Percentiles rank a stretch among this genome's conserved stretches.
These are phyloP conservation scores for Cladosporium sp. DNA, from an alignment of 2,329 filamentous ascomycete species.

Conservation along the genomic window DNA sequence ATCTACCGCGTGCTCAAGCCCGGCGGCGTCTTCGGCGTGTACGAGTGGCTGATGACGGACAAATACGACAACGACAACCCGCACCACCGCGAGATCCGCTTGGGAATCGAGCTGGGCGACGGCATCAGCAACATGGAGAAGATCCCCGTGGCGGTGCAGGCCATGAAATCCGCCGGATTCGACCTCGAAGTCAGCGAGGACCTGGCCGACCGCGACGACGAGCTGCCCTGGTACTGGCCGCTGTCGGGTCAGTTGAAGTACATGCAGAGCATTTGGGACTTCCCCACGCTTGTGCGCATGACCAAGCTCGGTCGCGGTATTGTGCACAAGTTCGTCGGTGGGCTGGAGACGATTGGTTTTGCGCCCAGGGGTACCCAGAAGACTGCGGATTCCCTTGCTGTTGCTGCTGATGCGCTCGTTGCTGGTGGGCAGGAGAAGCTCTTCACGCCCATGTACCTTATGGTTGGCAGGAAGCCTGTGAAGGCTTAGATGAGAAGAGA, in stretches of 20 bases:
- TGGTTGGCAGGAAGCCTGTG: conserved; percentile 81
- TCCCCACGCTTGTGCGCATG: conserved; percentile 83
- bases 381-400: conserved; percentile 84
- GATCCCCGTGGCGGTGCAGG: conserved; percentile 72
- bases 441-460: conserved; percentile 99
- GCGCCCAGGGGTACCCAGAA: conserved; percentile 84
- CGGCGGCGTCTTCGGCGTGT: conserved; percentile 91
- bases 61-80: conserved; percentile 86
- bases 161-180: conserved; percentile 86
- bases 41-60: conserved; percentile 99
- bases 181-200: conserved; percentile 81
- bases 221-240: conserved; percentile 91
- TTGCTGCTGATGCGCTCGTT: conserved; percentile 79
- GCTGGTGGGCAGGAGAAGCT: conserved; percentile 82
- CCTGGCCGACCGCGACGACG: conserved; percentile 70
- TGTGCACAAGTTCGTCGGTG: conserved; percentile 72
- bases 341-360: conserved; percentile 69
- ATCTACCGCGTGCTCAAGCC: conserved; percentile 96
- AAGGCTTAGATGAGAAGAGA: conserved; percentile 2
- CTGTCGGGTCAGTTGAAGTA: conserved; percentile 81
- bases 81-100: conserved; percentile 81
- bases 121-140: conserved; percentile 98
- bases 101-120: conserved; percentile 92
- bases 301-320: conserved; percentile 74
- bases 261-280: conserved; percentile 72